Percentiles rank a stretch among this genome's conserved stretches.
These are phyloP conservation scores for Cyphellophora europaea DNA, from an alignment of 2,329 filamentous ascomycete genomes.

Conservation along the genomic window DNA sequence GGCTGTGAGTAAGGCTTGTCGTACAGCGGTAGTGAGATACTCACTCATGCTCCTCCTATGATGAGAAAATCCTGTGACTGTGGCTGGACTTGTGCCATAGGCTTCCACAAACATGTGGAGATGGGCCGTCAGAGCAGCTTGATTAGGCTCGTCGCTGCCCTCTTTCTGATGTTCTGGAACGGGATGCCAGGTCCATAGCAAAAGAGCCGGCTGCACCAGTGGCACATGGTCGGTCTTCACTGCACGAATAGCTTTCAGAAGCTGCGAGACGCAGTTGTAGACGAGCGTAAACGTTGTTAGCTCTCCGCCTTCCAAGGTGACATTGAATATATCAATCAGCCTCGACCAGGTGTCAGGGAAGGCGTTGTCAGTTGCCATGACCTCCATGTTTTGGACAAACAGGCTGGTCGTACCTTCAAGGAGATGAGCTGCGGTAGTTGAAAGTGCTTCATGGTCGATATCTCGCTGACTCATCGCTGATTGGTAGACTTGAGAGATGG, in stretches of 20 bases:
- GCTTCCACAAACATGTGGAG: conserved; percentile 11
- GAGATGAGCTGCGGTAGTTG: neutral
- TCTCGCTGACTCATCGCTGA: neutral
- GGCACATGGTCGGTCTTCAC: neutral
- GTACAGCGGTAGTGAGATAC: conserved; percentile 6
- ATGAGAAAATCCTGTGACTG: conserved; percentile 7
- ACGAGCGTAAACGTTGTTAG: neutral
- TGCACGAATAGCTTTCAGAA: neutral
- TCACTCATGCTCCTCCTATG: conserved; percentile 1
- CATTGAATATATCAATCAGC: neutral
- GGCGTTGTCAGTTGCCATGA: neutral
- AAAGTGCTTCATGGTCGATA: neutral
- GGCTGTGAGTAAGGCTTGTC: conserved; percentile 8
- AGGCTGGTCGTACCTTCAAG: conserved; percentile 1
- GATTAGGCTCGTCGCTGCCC: conserved; percentile 8
- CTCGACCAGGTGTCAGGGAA: neutral
- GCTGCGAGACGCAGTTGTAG: neutral
- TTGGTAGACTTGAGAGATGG: neutral
- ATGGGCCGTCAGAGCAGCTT: conserved; percentile 18
- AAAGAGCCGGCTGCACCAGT: neutral
- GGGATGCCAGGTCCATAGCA: neutral
- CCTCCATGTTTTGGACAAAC: conserved; percentile 1
- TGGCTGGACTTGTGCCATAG: conserved; percentile 6
- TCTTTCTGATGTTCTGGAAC: neutral
- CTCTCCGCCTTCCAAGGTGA: neutral